Conservation (phyloP, 1,284 basidiomycete species). For the Tausonia pullulans region DNA sequence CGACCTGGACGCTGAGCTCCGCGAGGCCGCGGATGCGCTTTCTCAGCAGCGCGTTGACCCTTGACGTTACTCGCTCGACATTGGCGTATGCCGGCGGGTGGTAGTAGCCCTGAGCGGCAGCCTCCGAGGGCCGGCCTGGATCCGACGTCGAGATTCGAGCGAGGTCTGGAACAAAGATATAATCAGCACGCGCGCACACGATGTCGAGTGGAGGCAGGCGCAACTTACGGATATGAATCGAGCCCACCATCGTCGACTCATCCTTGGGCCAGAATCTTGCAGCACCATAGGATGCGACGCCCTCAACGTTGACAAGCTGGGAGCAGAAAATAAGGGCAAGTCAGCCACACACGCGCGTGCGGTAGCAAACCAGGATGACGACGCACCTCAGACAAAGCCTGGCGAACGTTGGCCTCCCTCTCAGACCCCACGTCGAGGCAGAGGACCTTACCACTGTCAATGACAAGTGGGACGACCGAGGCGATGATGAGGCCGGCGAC, state of each 20-base stretch:
- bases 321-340: conserved; percentile 1
- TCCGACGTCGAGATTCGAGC: conserved; percentile 32
- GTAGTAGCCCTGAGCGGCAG: conserved; percentile 1
- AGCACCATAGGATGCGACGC: conserved; percentile 64
- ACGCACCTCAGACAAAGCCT: conserved; percentile 62
- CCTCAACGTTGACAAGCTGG: conserved; percentile 54
- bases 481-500: conserved; percentile 86
- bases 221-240: conserved; percentile 71
- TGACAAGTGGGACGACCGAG: conserved; percentile 85
- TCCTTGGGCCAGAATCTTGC: conserved; percentile 97
- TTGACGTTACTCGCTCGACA: conserved; percentile 58
- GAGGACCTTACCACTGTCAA: conserved; percentile 82
- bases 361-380: conserved; percentile 4
- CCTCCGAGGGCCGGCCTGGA: conserved; percentile 8
- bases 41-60: conserved; percentile 60
- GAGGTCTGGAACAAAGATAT: conserved; percentile 28
- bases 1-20: conserved; percentile 79
- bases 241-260: conserved; percentile 69
- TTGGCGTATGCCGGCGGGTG: conserved; percentile 38
- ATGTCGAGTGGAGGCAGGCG: conserved; percentile 41
- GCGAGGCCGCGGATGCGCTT: conserved; percentile 63
- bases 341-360: background rate
- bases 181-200: conserved; percentile 17
- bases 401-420: conserved; percentile 51
- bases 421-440: conserved; percentile 70